Evolutionary conservation across 306 rosid species (phyloP).

Genomic region (Crotalaria pallida): DNA sequence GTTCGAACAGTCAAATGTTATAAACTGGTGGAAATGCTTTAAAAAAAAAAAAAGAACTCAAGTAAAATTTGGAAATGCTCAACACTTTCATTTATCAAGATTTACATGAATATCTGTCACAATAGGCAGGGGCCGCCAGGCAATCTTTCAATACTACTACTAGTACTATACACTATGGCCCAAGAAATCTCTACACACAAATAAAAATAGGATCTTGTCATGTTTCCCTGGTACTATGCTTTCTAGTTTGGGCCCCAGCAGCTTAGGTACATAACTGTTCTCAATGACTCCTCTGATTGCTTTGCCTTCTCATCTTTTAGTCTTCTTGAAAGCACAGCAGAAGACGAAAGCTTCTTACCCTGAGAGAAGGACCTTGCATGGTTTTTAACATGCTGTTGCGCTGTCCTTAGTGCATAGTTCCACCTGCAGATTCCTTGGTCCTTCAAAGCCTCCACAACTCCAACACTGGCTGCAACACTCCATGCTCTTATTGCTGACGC

Average conservation of each 20-base stretch:
- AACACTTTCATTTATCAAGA: constrained; percentile 4
- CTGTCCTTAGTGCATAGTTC: constrained; percentile 15
- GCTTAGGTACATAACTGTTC: constrained; percentile 58
- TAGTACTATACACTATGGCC: not conserved
- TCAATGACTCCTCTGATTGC: constrained; percentile 52
- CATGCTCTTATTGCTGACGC: too few species aligned
- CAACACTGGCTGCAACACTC: constrained; percentile 12
- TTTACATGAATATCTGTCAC: not conserved
- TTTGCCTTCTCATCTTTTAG: constrained; percentile 34
- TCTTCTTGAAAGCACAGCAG: not conserved
- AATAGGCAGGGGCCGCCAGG: not conserved
- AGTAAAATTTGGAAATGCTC: not conserved
- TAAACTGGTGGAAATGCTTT: too few species aligned
- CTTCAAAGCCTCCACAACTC: constrained; percentile 33
- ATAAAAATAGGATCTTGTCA: too few species aligned
- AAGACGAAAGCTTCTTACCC: too few species aligned
- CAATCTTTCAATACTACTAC: not conserved
- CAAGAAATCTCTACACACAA: not conserved
- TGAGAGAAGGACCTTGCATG: too few species aligned
- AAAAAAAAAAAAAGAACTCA: not conserved
- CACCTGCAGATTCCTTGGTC: constrained; percentile 49
- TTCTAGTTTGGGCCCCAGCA: constrained; percentile 19
- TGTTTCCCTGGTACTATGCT: too few species aligned
- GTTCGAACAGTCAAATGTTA: too few species aligned
- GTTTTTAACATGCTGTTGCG: too few species aligned